Base-by-base conservation (phyloP, 192 early-diverging fungal genomes). In the Gryganskiella cystojenkinii region DNA sequence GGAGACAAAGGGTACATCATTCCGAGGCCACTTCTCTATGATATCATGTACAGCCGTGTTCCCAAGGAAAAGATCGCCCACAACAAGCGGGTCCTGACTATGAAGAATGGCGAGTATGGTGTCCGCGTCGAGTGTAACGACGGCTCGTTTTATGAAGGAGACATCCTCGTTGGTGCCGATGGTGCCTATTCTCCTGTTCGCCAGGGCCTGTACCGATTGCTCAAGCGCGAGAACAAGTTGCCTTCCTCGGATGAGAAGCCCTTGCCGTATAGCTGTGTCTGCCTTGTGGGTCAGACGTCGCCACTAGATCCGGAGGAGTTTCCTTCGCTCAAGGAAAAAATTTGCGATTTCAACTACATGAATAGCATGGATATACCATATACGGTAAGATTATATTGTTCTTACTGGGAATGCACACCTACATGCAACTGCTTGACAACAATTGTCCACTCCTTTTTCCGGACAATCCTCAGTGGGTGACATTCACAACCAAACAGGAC, bases 141-240 rank as follows among this genome's bases (percentile, higher is more conserved):
- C 30, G 50, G 50, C 8, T 33, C 37, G 13, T 35, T 27, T 15
- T 71, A 49, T 31, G n/a, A 53, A 46, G 69, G 60, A 11, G 69
- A 71, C 20, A 63, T 71, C 22, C 31, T 71, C 1, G 43, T 71
- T 33, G 69, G 69, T 44, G 69, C 69, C 24, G 69, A 71, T 33
- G 69, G 69, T 14, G 69, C 58, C 7, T 71, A 61, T 40, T 52
- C 46, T 25, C 27, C 31, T 9, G 60, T 71, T 20, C 59, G 69
- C 7, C 69, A 73, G 52, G 5, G 43, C 8, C n/a, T 60, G 58
- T 60, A 45, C 43, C 20, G 45, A 42, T n/a, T 20, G 17, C 15
- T 57, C n/a, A 57, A 57, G 35, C 15, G 11, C 7, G n/a, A 19
- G 17, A 35, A 35, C n/a, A 40, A 7, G 2, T 33, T 57, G 15